Conservation (phyloP, 305 asterid genomes). For the Andrographis paniculata region DNA sequence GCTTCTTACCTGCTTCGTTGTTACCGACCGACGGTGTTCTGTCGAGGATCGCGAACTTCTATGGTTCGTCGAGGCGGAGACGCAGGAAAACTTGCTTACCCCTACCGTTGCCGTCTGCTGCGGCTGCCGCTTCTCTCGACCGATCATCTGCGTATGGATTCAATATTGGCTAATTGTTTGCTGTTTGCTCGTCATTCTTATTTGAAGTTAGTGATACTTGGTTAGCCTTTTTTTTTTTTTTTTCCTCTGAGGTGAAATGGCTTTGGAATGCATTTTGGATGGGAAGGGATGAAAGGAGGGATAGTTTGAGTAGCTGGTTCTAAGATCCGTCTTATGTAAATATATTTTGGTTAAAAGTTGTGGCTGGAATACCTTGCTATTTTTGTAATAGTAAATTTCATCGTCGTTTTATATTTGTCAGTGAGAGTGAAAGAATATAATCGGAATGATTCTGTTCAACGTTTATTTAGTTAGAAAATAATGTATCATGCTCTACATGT, state of each 20-base stretch:
- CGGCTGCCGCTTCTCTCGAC: slow-evolving; percentile 33
- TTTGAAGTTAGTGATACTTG: not conserved
- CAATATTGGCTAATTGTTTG: not conserved
- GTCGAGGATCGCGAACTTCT: slow-evolving; percentile 30
- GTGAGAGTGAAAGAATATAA: no score
- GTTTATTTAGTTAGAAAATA: not conserved
- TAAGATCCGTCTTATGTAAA: no score
- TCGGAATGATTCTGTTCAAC: not conserved
- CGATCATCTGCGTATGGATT: slow-evolving; percentile 46
- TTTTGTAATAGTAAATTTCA: no score
- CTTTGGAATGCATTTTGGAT: no score
- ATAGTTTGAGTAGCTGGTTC: no score
- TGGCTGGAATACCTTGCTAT: no score
- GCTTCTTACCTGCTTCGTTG: slow-evolving; percentile 34
- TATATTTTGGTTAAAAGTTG: no score
- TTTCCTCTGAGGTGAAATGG: no score
- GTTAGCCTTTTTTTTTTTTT: slow-evolving; percentile 3
- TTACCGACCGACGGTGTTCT: slow-evolving; percentile 23
- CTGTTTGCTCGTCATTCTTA: not conserved
- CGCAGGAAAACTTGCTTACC: slow-evolving; percentile 70
- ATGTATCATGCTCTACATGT: slow-evolving; percentile 16
- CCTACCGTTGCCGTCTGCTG: slow-evolving; percentile 61
- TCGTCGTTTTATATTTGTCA: no score
- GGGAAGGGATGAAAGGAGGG: no score
- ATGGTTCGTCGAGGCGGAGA: slow-evolving; percentile 32